Evolutionary conservation across 2,329 filamentous ascomycete genomes (phyloP), one percentile per base, ranked within the genome.

Genomic region (Aspergillus pseudoterreus): DNA sequence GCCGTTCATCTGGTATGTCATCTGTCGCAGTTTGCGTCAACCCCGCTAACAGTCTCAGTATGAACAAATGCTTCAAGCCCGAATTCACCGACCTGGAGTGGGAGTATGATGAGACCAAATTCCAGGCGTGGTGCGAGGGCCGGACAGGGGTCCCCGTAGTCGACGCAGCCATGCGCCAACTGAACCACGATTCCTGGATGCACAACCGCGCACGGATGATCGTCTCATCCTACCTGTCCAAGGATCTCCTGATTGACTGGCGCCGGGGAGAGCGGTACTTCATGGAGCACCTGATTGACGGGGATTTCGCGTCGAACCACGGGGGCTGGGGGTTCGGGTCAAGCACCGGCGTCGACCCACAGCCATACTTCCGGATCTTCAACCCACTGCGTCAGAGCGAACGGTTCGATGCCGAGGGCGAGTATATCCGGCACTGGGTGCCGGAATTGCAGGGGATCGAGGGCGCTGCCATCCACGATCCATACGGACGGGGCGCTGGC

Each of bases 301-400:
- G 88, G 14, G 88, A 92, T 65, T 90, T 92, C 64, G 86, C 87
- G 0, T 86, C 82, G 52, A 92, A 92, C 67, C 90, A 88, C 55
- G 83, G 84, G 8, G 84, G 84, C 0, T 87, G 84, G 83, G 84
- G 83, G 0, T 86, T 85, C 58, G 71, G 78, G 21, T 84, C 86
- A 4, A 82, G 79, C 15, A 85, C 85, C 0, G 87, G 89, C 1
- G 88, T 91, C 6, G 90, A 95, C 68, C 88, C 90, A 1, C 88
- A 95, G 70, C 90, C 91, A 0, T 96, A 95, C 66, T 96, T 96
- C 57, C 81, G 90, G 6, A 88, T 96, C 47, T 96, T 96, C 72
- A 96, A 95, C 62, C 91, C 91, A 0, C 67, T 90, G 42, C 72
- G 89, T 15, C 91, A 96, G 74, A 90, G 87, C 60, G 88, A 94